These are phyloP conservation scores for Blastocladiella britannica DNA, from an alignment of 192 early-diverging fungal genomes.

Conservation along the genomic window DNA sequence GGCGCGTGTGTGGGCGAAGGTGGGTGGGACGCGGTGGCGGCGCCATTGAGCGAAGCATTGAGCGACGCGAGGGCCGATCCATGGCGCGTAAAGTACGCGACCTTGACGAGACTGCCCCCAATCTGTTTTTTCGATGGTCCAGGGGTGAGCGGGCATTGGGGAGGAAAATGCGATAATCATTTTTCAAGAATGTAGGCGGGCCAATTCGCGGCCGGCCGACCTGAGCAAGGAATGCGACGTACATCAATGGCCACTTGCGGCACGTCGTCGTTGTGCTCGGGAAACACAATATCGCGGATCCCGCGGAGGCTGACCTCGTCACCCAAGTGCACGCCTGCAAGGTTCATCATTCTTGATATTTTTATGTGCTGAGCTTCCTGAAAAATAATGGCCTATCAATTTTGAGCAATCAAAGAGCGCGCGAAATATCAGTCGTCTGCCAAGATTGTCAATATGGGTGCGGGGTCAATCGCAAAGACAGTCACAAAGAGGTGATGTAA, in stretches of 20 bases:
- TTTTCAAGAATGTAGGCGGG: not conserved
- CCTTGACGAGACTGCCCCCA: conserved; percentile 35
- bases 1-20: not conserved
- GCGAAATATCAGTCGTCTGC: no score
- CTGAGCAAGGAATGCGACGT: conserved; percentile 1
- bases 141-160: not conserved
- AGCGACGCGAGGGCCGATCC: no score
- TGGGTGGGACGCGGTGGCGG: not conserved
- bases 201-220: not conserved
- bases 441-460: no score
- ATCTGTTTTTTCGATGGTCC: not conserved
- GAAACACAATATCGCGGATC: conserved; percentile 64
- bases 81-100: conserved; percentile 32
- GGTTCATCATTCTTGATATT: conserved; percentile 24
- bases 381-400: no score
- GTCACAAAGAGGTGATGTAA: no score
- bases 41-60: no score
- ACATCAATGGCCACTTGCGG: conserved; percentile 82
- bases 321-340: conserved; percentile 27
- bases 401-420: no score
- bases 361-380: no score
- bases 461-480: no score
- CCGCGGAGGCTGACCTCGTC: conserved; percentile 25
- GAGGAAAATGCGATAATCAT: not conserved
- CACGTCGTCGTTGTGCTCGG: conserved; percentile 62